phyloP scores from a whole-genome alignment of 306 rosid genomes.

The Ormosia semicastrata region DNA sequence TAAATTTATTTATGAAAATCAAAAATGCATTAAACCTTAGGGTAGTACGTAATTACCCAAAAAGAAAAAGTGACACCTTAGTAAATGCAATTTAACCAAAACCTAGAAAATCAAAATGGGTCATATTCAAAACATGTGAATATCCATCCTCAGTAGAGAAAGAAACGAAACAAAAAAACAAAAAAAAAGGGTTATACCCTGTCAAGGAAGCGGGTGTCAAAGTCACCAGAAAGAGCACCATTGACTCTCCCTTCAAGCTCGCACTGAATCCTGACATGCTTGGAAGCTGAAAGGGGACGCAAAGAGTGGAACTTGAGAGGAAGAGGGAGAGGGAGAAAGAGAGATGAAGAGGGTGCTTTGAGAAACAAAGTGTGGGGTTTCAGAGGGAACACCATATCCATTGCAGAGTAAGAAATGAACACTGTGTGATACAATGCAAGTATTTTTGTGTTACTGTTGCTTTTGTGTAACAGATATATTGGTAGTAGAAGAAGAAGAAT shows the following conservation, averaged over 20 bases:
- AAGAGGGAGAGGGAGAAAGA: slow-evolving; percentile 20
- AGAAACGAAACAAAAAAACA: neutral
- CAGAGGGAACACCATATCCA: slow-evolving; percentile 43
- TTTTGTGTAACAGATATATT: neutral
- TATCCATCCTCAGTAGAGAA: neutral
- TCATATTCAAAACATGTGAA: neutral
- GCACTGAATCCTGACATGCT: slow-evolving; percentile 49
- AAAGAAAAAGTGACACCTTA: neutral
- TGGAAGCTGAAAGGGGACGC: slow-evolving; percentile 36
- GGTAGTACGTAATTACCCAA: no score
- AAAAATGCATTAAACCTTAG: no score
- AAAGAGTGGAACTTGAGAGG: slow-evolving; percentile 23
- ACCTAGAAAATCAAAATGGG: neutral
- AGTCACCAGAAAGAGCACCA: slow-evolving; percentile 73
- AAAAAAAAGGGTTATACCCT: slow-evolving; percentile 36
- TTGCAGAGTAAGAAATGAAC: neutral
- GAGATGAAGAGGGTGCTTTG: slow-evolving; percentile 30
- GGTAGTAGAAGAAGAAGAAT: no score
- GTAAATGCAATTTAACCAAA: neutral
- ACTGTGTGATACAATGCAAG: neutral
- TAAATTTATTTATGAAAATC: no score
- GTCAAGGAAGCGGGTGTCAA: slow-evolving; percentile 76
- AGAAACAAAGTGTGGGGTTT: slow-evolving; percentile 32
- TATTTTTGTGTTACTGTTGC: neutral
- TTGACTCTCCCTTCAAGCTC: slow-evolving; percentile 71